Evolutionary conservation across 75 land plant genomes (phyloP).

Genomic region (Pinus albicaulis): DNA sequence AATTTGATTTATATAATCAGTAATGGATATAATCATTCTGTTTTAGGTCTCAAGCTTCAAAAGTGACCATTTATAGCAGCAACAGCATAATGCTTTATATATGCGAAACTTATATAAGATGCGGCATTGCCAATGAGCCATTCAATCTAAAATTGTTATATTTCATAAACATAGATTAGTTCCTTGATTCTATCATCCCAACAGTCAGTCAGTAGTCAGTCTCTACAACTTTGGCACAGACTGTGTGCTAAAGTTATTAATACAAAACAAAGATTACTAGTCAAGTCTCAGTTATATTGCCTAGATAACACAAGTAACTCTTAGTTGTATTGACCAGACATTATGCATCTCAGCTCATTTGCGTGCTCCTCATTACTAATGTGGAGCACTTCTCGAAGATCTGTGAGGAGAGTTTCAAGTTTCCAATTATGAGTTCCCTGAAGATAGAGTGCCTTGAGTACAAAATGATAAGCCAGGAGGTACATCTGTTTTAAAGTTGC

Average conservation of each 20-base stretch:
- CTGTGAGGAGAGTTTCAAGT: neutral
- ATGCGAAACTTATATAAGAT: neutral
- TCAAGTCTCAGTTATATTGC: neutral
- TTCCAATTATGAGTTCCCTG: neutral
- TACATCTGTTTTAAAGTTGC: neutral
- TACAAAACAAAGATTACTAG: neutral
- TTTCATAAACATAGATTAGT: neutral
- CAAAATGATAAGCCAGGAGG: slow-evolving; percentile 8
- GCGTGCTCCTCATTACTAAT: slow-evolving; percentile 6
- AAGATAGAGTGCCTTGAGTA: slow-evolving; percentile 8
- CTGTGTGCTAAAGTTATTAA: neutral
- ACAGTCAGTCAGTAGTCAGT: neutral
- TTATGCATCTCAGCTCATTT: neutral
- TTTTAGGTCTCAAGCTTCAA: neutral
- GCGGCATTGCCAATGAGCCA: neutral
- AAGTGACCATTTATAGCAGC: neutral
- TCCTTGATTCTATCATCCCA: neutral
- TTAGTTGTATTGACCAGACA: neutral
- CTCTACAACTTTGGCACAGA: neutral
- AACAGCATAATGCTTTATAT: neutral
- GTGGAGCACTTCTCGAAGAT: neutral
- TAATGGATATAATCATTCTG: neutral
- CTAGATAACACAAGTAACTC: neutral
- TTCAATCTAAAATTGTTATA: neutral
- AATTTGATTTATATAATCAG: neutral